Percentiles rank a stretch among this genome's conserved stretches.
These are phyloP conservation scores for Mortierella sp. DNA, from an alignment of 371 early-diverging fungal genomes.

Conservation along the genomic window DNA sequence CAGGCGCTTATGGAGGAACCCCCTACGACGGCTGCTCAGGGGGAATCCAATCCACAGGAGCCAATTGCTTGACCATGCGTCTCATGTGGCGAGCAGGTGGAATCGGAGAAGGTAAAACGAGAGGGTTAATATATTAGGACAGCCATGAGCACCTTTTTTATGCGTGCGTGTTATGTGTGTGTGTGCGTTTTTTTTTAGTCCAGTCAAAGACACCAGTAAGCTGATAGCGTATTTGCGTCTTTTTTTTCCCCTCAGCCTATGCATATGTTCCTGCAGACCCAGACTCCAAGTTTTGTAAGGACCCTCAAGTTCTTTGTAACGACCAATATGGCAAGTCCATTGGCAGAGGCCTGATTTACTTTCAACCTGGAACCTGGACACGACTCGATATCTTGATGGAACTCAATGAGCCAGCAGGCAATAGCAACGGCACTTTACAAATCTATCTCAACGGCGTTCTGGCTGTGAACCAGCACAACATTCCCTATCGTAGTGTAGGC, in stretches of 20 bases:
- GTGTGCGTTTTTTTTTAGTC: too few species aligned
- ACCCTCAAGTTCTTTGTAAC: constrained; percentile 43
- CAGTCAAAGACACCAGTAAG: too few species aligned
- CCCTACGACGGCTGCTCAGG: constrained; percentile 53
- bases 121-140: too few species aligned
- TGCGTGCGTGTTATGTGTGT: too few species aligned
- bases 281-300: constrained; percentile 26
- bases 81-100: constrained; percentile 54
- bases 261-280: constrained; percentile 48
- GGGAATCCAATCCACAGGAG: constrained; percentile 49
- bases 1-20: constrained; percentile 17
- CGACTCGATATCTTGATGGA: constrained; percentile 52
- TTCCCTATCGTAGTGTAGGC: constrained; percentile 36
- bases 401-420: constrained; percentile 37
- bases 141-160: too few species aligned
- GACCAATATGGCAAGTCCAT: constrained; percentile 54
- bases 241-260: constrained; percentile 37
- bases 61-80: constrained; percentile 55
- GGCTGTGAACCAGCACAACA: constrained; percentile 29
- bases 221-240: too few species aligned
- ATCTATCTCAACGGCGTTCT: constrained; percentile 54
- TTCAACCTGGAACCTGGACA: constrained; percentile 47
- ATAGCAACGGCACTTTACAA: constrained; percentile 48
- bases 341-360: constrained; percentile 51
- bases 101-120: constrained; percentile 25